Evolutionary conservation across 2,329 filamentous ascomycete species (phyloP).

Genomic region (Basipetospora chlamydospora): DNA sequence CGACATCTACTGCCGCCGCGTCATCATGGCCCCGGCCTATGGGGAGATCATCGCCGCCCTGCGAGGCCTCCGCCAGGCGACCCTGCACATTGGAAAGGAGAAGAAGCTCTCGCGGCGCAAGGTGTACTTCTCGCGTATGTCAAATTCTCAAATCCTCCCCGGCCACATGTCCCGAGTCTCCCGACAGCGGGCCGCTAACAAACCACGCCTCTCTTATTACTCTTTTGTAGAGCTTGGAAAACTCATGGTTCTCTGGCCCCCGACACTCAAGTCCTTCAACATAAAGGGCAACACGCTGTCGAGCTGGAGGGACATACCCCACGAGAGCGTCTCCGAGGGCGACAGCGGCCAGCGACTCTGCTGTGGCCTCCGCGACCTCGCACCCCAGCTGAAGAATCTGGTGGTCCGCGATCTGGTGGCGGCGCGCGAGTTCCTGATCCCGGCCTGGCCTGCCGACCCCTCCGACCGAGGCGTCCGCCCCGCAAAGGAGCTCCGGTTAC

Average conservation of each 20-base stretch:
- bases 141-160: neutral
- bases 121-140: neutral
- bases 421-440: constrained; percentile 10
- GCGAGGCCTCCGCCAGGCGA: constrained; percentile 8
- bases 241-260: constrained; percentile 9
- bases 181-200: no score
- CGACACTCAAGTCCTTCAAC: constrained; percentile 8
- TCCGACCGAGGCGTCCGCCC: constrained; percentile 9
- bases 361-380: constrained; percentile 7
- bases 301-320: constrained; percentile 11
- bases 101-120: neutral
- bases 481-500: constrained; percentile 3
- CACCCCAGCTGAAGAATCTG: constrained; percentile 8
- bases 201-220: no score
- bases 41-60: constrained; percentile 11
- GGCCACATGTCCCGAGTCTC: no score
- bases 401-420: constrained; percentile 10
- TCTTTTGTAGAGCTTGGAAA: no score
- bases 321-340: constrained; percentile 10
- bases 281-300: constrained; percentile 10
- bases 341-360: constrained; percentile 9
- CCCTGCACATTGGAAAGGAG: constrained; percentile 10
- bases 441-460: constrained; percentile 9
- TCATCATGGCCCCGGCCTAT: constrained; percentile 10
- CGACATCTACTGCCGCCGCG: constrained; percentile 8